phyloP scores from a whole-genome alignment of 1,284 basidiomycete genomes.

The Heterobasidion occidentale region DNA sequence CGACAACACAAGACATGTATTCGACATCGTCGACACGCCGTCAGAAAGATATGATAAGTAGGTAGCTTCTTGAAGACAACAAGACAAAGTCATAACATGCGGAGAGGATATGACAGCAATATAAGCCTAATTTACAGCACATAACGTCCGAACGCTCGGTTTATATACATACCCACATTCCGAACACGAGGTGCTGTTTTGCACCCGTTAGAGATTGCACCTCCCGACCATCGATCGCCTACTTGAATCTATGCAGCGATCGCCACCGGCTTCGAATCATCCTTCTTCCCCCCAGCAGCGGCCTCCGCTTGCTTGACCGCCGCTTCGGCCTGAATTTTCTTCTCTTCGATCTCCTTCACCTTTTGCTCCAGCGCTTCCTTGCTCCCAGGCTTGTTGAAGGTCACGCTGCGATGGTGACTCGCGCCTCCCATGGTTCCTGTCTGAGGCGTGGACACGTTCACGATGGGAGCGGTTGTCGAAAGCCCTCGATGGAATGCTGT shows the following conservation, averaged over 20 bases:
- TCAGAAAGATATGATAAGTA: not conserved
- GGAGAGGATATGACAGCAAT: not conserved
- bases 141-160: not conserved
- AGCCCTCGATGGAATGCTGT: constrained; percentile 71
- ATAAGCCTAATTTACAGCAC: not conserved
- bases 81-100: not conserved
- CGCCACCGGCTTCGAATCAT: constrained; percentile 2
- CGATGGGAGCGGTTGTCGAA: constrained; percentile 46
- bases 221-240: not conserved
- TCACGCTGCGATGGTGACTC: constrained; percentile 60
- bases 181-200: not conserved
- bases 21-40: not conserved
- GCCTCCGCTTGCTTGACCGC: constrained; percentile 16
- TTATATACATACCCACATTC: not conserved
- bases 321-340: constrained; percentile 21
- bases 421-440: constrained; percentile 51
- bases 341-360: constrained; percentile 24
- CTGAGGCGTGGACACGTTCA: constrained; percentile 52
- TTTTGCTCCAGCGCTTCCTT: constrained; percentile 23
- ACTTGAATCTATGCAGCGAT: constrained; percentile 1
- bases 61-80: not conserved
- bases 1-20: too few species aligned
- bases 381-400: constrained; percentile 45
- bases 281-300: constrained; percentile 8
- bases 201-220: not conserved